Conservation (phyloP, 1,284 basidiomycete species). For the Ustilago crameri region DNA sequence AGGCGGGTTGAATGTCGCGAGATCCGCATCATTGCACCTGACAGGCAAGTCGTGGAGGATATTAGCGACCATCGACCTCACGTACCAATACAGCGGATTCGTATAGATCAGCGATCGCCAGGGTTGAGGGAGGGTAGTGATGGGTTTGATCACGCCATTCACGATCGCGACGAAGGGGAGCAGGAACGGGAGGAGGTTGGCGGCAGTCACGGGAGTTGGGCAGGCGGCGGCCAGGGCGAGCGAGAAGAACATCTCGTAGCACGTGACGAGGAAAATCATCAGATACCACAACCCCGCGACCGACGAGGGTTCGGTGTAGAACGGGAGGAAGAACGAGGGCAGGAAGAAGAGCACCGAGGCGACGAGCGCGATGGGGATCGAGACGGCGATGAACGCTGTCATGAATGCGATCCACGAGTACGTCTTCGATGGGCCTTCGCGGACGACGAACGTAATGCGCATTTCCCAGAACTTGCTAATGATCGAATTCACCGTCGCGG, state of each 20-base stretch:
- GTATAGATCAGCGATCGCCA: slow-evolving; percentile 57
- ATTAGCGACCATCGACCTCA: slow-evolving; percentile 57
- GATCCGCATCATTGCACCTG: slow-evolving; percentile 48
- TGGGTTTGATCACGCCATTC: slow-evolving; percentile 64
- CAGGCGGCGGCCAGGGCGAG: slow-evolving; percentile 61
- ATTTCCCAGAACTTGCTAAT: slow-evolving; percentile 59
- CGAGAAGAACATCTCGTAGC: slow-evolving; percentile 61
- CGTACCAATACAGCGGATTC: slow-evolving; percentile 61
- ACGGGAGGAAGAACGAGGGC: slow-evolving; percentile 60
- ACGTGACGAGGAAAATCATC: slow-evolving; percentile 53
- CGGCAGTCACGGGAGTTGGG: slow-evolving; percentile 61
- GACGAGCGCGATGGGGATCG: slow-evolving; percentile 56
- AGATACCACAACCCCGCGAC: slow-evolving; percentile 61
- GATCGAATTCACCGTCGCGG: slow-evolving; percentile 55
- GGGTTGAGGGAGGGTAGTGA: slow-evolving; percentile 48
- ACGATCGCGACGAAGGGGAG: slow-evolving; percentile 68
- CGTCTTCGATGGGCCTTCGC: slow-evolving; percentile 54
- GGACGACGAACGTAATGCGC: slow-evolving; percentile 51
- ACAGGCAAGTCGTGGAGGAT: slow-evolving; percentile 57
- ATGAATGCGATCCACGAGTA: slow-evolving; percentile 57
- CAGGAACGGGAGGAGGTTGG: slow-evolving; percentile 64
- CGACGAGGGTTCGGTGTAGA: slow-evolving; percentile 42
- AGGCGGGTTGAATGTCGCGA: slow-evolving; percentile 56
- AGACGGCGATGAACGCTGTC: slow-evolving; percentile 48
- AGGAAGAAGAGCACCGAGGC: slow-evolving; percentile 65